Conservation (phyloP, 371 early-diverging fungal species). For the Rhizopus arrhizus region DNA sequence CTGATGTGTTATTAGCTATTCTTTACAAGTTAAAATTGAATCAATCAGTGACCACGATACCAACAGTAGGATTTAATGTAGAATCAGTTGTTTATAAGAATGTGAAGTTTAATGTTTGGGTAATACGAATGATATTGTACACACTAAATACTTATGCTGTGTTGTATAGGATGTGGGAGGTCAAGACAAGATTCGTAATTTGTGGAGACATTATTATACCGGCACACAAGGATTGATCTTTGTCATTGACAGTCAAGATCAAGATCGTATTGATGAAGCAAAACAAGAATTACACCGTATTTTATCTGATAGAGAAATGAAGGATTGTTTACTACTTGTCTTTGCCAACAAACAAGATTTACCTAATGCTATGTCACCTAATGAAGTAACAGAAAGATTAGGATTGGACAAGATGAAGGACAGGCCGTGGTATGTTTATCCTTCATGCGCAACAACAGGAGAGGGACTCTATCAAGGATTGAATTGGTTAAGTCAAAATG, state of each 20-base stretch:
- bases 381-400: conserved; percentile 80
- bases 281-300: conserved; percentile 81
- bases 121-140: conserved; percentile 14
- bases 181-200: conserved; percentile 87
- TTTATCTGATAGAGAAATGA: conserved; percentile 83
- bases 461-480: conserved; percentile 89
- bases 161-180: conserved; percentile 83
- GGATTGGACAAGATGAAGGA: conserved; percentile 77
- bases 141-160: not conserved
- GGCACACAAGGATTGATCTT: conserved; percentile 88
- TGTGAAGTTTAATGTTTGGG: conserved; percentile 87
- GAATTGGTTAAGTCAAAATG: conserved; percentile 88
- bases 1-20: conserved; percentile 60
- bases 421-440: conserved; percentile 84
- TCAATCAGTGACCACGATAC: conserved; percentile 86
- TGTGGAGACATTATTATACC: conserved; percentile 89
- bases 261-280: conserved; percentile 84
- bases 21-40: conserved; percentile 87
- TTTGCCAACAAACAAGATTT: conserved; percentile 92
- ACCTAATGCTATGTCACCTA: conserved; percentile 76
- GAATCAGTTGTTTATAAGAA: conserved; percentile 90
- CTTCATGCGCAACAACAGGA: conserved; percentile 84
- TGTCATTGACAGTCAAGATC: conserved; percentile 86
- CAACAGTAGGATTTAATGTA: conserved; percentile 88
- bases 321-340: conserved; percentile 76